Percentiles rank a stretch among this genome's conserved stretches.
These are phyloP conservation scores for Fallopia convolvulus DNA, from an alignment of 148 eudicot genomes.

Conservation along the genomic window DNA sequence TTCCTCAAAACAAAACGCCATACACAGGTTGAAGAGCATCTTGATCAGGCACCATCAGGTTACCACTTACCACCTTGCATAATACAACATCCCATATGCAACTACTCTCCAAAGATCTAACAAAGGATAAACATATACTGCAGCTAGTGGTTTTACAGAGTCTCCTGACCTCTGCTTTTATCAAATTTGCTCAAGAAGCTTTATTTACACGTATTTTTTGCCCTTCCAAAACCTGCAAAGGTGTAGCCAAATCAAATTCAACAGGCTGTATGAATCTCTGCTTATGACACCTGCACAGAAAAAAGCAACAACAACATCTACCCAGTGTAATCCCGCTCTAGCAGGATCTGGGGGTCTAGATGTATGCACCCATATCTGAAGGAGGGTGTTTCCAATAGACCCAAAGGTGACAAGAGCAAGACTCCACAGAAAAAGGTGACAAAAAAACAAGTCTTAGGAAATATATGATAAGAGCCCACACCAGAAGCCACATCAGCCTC, in stretches of 20 bases:
- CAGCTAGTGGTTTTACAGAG: background rate
- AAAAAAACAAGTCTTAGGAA: background rate
- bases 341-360: no score
- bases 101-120: background rate
- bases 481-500: no score
- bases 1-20: background rate
- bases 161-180: background rate
- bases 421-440: no score
- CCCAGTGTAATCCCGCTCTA: no score
- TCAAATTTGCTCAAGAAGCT: slow-evolving; percentile 27
- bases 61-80: background rate
- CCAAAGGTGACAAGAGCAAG: no score
- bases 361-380: no score
- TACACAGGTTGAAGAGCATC: background rate
- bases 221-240: slow-evolving; percentile 76
- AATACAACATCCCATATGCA: background rate
- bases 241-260: slow-evolving; percentile 1
- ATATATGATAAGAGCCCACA: background rate
- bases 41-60: background rate
- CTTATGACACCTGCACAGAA: no score
- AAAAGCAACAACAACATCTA: no score
- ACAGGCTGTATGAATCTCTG: background rate
- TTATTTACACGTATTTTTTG: slow-evolving; percentile 86
- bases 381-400: no score
- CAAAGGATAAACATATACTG: background rate